Base-by-base conservation (phyloP, 352 stramenopile species). In the Pythium biforme region DNA sequence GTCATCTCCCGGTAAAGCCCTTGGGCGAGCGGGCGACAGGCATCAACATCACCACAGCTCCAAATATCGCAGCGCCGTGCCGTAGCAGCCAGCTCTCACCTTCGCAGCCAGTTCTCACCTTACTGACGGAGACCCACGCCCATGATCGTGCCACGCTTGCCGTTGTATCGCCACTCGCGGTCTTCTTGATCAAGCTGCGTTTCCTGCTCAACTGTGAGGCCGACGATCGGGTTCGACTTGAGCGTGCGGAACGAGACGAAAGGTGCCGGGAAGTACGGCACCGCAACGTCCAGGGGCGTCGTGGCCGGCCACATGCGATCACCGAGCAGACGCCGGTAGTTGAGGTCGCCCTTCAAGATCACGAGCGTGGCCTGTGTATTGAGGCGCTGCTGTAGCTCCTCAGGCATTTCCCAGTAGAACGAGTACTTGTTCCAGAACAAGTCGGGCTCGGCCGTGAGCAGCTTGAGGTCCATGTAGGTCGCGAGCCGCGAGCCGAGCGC, bases 341-440 rank as follows among this genome's bases (percentile, higher is more conserved):
- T 99, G 40, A 97, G 90, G 70, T 99, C 97, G 20, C 97, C 96
- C 74, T 99, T 99, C 17, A 98, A 78, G 74, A 99, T 97, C 48
- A 97, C 89, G 22, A 99, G 77, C 46, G 91, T 72, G 22, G 77
- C 72, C 8, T 84, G 70, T 0, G n/a, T 40, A 3, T 45, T 29
- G 1, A 91, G 26, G 2, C 64, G 68, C 22, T 46, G 59, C 10
- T 64, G 57, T 14, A 90, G 40, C 27, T 76, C 55, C 6, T 47
- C 34, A 0, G 78, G 76, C 68, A 91, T 77, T 20, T 91, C 82
- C 68, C 77, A 91, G 69, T 88, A 91, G 72, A 84, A 91, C 26
- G 67, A 76, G 71, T 86, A 88, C 41, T 76, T 72, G 70, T 88
- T 91, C 78, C 78, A 91, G 60, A 89, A 88, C 15, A 75, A 40